Conservation (phyloP, 2,329 filamentous ascomycete species). For the Dryadomyces quercus-mongolicae region DNA sequence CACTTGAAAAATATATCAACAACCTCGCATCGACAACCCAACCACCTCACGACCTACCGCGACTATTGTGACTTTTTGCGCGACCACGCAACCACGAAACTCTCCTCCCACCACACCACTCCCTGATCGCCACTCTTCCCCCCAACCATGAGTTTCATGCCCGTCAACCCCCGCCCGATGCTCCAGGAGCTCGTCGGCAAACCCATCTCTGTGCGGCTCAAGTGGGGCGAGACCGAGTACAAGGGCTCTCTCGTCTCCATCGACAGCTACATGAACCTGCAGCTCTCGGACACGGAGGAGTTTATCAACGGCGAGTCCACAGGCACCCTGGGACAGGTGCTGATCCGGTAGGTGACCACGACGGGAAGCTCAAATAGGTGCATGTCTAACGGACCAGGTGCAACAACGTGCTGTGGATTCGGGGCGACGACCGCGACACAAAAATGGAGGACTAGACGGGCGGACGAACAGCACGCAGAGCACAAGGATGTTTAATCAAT, state of each 20-base stretch:
- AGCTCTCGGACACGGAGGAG: conserved; percentile 82
- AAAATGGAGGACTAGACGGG: conserved; percentile 40
- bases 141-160: conserved; percentile 49
- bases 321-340: conserved; percentile 74
- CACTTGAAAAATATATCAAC: conserved; percentile 1
- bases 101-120: neutral
- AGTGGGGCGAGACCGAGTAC: conserved; percentile 98
- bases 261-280: conserved; percentile 98
- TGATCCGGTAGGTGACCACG: conserved; percentile 59
- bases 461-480: no score
- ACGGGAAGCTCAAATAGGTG: no score
- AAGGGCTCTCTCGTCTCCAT: conserved; percentile 79
- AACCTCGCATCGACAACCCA: neutral
- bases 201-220: conserved; percentile 80
- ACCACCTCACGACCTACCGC: no score
- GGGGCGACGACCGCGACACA: conserved; percentile 40
- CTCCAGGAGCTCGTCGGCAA: conserved; percentile 89
- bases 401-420: conserved; percentile 96
- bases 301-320: conserved; percentile 81
- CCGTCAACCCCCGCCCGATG: conserved; percentile 92
- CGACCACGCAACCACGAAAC: neutral
- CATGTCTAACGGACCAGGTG: conserved; percentile 11
- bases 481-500: no score
- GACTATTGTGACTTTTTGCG: no score
- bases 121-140: neutral